Evolutionary conservation across 352 stramenopile genomes (phyloP).

Genomic region (Pythium phragmiticola): DNA sequence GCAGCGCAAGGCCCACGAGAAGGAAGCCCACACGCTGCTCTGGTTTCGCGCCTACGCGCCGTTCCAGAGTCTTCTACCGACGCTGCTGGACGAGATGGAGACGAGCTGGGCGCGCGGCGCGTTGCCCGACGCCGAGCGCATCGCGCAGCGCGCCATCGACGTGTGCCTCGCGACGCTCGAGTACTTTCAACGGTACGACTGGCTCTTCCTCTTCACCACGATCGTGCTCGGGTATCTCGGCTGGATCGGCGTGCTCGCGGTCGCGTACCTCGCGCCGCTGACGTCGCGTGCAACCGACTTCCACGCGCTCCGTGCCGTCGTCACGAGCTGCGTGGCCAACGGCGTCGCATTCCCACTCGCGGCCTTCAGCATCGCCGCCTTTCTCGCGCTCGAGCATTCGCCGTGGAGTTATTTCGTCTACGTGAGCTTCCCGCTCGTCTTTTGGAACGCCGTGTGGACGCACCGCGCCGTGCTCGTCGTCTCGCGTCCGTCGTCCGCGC

Average conservation of each 20-base stretch:
- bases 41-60: conserved; percentile 54
- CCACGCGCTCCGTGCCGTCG: conserved; percentile 16
- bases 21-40: conserved; percentile 54
- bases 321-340: background rate
- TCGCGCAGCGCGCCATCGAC: conserved; percentile 67
- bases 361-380: conserved; percentile 32
- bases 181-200: conserved; percentile 86
- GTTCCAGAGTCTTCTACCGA: conserved; percentile 44
- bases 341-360: conserved; percentile 33
- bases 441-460: conserved; percentile 58
- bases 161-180: conserved; percentile 71
- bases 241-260: conserved; percentile 65
- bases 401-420: conserved; percentile 83
- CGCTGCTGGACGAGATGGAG: conserved; percentile 32
- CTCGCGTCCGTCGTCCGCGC: background rate
- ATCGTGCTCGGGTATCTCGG: conserved; percentile 76
- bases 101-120: conserved; percentile 19
- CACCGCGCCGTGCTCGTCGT: conserved; percentile 34
- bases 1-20: conserved; percentile 62
- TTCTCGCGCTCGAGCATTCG: conserved; percentile 59
- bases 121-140: conserved; percentile 37
- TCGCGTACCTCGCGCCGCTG: conserved; percentile 54
- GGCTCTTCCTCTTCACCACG: conserved; percentile 73
- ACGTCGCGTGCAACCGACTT: conserved; percentile 31
- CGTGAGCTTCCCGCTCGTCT: conserved; percentile 61